Percentiles rank a stretch among this genome's conserved stretches.
Evolutionary conservation across 257 asterid species (phyloP).

Genomic region (Orobanche coerulescens): DNA sequence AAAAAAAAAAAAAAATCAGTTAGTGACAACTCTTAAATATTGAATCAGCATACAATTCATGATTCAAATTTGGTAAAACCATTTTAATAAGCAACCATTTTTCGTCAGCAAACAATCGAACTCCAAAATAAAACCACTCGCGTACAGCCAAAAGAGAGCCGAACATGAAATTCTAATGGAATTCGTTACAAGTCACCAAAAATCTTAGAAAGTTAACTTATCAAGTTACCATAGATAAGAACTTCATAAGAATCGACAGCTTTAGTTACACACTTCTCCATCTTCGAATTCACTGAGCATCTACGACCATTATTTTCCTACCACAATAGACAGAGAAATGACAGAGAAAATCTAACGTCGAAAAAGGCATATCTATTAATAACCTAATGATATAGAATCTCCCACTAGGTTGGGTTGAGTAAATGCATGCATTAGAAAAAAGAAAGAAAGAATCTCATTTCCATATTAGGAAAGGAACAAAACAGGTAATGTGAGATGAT

Average conservation of each 20-base stretch:
- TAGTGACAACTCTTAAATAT: background rate
- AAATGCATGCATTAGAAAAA: background rate
- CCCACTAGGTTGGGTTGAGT: background rate
- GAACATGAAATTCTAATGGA: background rate
- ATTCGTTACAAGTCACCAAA: background rate
- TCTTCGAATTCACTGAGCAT: background rate
- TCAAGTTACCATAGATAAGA: background rate
- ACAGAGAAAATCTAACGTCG: background rate
- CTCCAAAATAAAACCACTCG: background rate
- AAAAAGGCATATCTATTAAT: background rate
- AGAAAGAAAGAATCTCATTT: no score
- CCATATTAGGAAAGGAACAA: no score
- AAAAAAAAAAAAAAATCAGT: background rate
- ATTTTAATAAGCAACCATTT: background rate
- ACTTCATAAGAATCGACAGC: background rate
- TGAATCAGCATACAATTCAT: background rate
- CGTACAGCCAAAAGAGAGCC: background rate
- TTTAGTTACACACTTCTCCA: background rate
- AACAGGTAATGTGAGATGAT: slow-evolving; percentile 12
- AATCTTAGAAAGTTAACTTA: background rate
- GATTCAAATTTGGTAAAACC: background rate
- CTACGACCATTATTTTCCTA: background rate
- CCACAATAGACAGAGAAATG: background rate
- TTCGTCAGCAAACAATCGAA: background rate
- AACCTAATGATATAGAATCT: no score